Base-by-base conservation (phyloP, 129 eudicot species). In the Oenanthe sinensis region DNA sequence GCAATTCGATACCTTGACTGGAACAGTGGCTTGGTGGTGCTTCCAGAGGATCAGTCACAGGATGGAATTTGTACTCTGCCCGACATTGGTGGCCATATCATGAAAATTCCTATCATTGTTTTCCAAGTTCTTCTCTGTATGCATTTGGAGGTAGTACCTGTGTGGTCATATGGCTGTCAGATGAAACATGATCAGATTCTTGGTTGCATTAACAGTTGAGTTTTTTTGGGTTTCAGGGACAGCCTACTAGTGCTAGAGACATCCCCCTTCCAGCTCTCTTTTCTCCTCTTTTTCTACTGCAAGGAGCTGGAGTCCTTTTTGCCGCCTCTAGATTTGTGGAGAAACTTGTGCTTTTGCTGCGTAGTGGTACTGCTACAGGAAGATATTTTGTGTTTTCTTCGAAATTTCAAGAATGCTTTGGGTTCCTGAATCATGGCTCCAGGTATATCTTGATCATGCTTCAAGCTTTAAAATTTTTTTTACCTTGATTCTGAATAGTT, bases 51-150 rank as follows among this genome's bases (percentile, higher is more conserved):
- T 47, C 82, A 85, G 28, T 63, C 88, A 6, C 90, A 87, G n/a
- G 88, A 85, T 63, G 80, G 90, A 75, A 79, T 88, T 78, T 91
- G 98, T 73, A 78, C 89, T 82, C 74, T 94, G 74, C 96, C 87
- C 77, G 98, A 94, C 73, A 87, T 94, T 77, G 97, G 98, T 79
- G 98, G 98, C 77, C 98, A 94, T 82, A 79, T 94, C 4, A 88
- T 94, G 96, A 94, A 94, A 82, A 83, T 94, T 73, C 98, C 97
- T 19, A 81, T 94, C 15, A 80, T 94, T 74, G 90, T 43, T 74
- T 94, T 94, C 82, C 97, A 94, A 85, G 77, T 94, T 71, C 97
- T 94, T 47, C 97, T 94, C 65, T 94, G 98, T 44, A 91, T 94
- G 98, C 87, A 70, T 63, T 88, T 94, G 75, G 97, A 91, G 97